phyloP scores from a whole-genome alignment of 768 basidiomycete species.

The Tylopilus cervinicoccineus region DNA sequence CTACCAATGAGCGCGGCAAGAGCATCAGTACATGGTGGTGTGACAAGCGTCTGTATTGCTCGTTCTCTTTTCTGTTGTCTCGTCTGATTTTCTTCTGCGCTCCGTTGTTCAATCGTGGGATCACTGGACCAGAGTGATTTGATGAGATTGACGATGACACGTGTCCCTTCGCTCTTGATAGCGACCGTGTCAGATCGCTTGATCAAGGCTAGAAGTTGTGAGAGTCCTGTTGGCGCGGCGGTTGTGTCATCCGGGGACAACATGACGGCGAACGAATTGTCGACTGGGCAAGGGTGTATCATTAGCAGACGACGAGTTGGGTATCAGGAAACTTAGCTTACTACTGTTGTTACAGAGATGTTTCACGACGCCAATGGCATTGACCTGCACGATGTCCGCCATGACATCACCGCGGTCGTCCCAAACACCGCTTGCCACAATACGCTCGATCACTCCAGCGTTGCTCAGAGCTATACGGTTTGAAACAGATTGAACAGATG shows the following conservation, averaged over 20 bases:
- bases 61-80: conserved; percentile 48
- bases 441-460: conserved; percentile 57
- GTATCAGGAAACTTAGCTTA: conserved; percentile 32
- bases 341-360: conserved; percentile 78
- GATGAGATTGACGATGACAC: conserved; percentile 82
- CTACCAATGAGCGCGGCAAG: conserved; percentile 70
- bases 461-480: conserved; percentile 60
- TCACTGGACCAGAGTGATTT: conserved; percentile 71
- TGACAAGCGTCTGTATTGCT: conserved; percentile 51
- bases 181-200: conserved; percentile 77
- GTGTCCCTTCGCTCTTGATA: conserved; percentile 85
- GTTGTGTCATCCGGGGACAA: conserved; percentile 37
- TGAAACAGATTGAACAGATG: conserved; percentile 49
- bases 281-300: conserved; percentile 26
- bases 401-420: conserved; percentile 68
- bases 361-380: conserved; percentile 85
- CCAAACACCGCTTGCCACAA: conserved; percentile 66
- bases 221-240: conserved; percentile 46
- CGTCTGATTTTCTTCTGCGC: conserved; percentile 33
- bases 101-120: conserved; percentile 25
- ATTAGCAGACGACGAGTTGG: conserved; percentile 29
- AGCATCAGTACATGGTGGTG: conserved; percentile 51
- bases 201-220: conserved; percentile 70
- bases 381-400: conserved; percentile 82
- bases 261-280: conserved; percentile 49